Evolutionary conservation across 1,139 yeast species (phyloP).

Genomic region (Debaryomycetaceae sp.): DNA sequence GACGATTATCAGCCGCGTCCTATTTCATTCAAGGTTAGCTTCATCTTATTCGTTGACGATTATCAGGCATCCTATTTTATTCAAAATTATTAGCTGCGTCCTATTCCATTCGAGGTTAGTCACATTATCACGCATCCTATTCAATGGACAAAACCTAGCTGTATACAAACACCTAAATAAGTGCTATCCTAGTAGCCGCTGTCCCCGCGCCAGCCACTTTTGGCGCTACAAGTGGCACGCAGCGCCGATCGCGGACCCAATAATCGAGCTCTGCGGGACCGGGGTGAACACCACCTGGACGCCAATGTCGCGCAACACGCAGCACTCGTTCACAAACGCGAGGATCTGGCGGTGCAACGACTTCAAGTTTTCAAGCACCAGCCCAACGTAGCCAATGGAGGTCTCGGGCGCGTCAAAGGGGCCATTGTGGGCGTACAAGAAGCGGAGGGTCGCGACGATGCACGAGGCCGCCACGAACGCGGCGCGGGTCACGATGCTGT

Average conservation of each 20-base stretch:
- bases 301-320: slow-evolving; percentile 15
- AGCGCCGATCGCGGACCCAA: slow-evolving; percentile 41
- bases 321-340: slow-evolving; percentile 19
- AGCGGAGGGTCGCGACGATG: slow-evolving; percentile 24
- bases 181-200: too few species aligned
- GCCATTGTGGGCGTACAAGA: slow-evolving; percentile 22
- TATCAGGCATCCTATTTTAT: too few species aligned
- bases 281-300: slow-evolving; percentile 26
- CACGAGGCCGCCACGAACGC: slow-evolving; percentile 31
- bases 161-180: too few species aligned
- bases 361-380: slow-evolving; percentile 27
- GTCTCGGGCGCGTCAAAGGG: slow-evolving; percentile 8
- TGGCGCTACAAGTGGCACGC: slow-evolving; percentile 22
- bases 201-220: too few species aligned
- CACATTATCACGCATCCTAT: too few species aligned
- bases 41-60: too few species aligned
- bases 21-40: too few species aligned
- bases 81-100: too few species aligned
- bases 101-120: too few species aligned
- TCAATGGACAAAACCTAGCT: too few species aligned
- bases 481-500: slow-evolving; percentile 24
- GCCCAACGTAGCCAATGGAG: slow-evolving; percentile 36
- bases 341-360: slow-evolving; percentile 21
- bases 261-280: slow-evolving; percentile 32
- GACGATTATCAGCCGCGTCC: too few species aligned